A percentile compares a stretch with the other conserved stretches of the same genome.
phyloP scores from a whole-genome alignment of 129 eudicot species.

The Calendula officinalis region DNA sequence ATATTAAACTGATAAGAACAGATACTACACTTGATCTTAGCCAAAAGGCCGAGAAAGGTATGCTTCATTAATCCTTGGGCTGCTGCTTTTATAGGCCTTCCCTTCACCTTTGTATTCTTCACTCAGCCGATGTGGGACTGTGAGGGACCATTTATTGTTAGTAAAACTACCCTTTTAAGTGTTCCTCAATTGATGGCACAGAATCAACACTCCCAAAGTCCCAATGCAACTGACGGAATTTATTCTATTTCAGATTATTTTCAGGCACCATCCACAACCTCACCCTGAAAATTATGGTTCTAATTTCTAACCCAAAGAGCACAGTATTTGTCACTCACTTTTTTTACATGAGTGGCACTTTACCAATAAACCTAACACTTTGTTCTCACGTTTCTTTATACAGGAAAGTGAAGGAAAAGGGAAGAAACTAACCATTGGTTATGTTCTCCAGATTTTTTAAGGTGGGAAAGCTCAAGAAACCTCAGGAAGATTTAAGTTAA shows the following conservation, averaged over 20 bases:
- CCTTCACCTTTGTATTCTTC: constrained; percentile 1
- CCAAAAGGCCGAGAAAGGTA: too few relatives aligned
- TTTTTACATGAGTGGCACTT: not conserved
- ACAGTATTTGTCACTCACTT: too few relatives aligned
- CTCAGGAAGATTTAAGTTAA: too few relatives aligned
- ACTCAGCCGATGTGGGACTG: constrained; percentile 15
- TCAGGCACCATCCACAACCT: too few relatives aligned
- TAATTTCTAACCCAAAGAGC: too few relatives aligned
- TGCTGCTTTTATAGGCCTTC: not conserved
- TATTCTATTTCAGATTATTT: not conserved
- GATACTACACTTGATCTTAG: too few relatives aligned
- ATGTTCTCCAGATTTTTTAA: too few relatives aligned
- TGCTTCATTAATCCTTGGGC: not conserved
- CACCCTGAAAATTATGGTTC: too few relatives aligned
- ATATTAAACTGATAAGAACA: constrained; percentile 17
- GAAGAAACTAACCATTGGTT: too few relatives aligned
- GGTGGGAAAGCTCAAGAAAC: too few relatives aligned
- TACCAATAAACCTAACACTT: not conserved
- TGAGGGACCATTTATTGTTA: not conserved
- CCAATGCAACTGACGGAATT: not conserved
- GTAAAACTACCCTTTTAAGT: not conserved
- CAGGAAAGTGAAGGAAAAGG: too few relatives aligned
- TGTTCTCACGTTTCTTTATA: too few relatives aligned
- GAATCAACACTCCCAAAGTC: not conserved
- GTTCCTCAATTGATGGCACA: not conserved